These are phyloP conservation scores for Ganoderma meredithae DNA, from an alignment of 1,284 basidiomycete species.

Conservation along the genomic window DNA sequence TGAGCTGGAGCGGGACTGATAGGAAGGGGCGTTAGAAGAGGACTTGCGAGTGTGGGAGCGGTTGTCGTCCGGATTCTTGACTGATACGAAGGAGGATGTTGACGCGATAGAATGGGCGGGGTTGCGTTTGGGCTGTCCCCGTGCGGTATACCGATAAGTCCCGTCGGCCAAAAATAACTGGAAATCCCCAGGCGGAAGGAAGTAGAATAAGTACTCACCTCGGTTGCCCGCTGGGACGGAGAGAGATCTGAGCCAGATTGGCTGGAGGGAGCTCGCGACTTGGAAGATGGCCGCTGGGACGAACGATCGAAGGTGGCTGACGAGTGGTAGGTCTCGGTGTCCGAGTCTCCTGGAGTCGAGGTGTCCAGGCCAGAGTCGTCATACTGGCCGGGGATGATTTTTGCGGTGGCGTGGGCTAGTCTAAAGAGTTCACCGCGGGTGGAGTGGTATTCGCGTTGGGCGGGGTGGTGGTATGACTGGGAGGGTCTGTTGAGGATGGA, in stretches of 20 bases:
- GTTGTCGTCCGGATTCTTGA: constrained; percentile 29
- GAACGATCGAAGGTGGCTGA: constrained; percentile 15
- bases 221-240: constrained; percentile 17
- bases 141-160: constrained; percentile 26
- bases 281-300: constrained; percentile 17
- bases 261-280: constrained; percentile 15
- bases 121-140: constrained; percentile 33
- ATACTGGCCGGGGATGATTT: constrained; percentile 29
- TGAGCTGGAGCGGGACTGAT: constrained; percentile 25
- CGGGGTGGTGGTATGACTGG: constrained; percentile 58
- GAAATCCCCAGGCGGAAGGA: not conserved
- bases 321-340: constrained; percentile 25
- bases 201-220: constrained; percentile 13
- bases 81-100: constrained; percentile 33
- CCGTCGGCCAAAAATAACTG: constrained; percentile 8
- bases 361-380: constrained; percentile 32
- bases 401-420: constrained; percentile 33
- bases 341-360: constrained; percentile 30
- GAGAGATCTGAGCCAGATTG: constrained; percentile 21
- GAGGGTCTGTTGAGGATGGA: constrained; percentile 63
- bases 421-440: constrained; percentile 49
- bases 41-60: constrained; percentile 21
- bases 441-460: constrained; percentile 57
- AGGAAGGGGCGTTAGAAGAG: constrained; percentile 30
- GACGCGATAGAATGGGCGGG: constrained; percentile 40